Percentiles rank a stretch among this genome's conserved stretches.
phyloP scores from a whole-genome alignment of 371 early-diverging fungal genomes.

The Mortierella sp. region DNA sequence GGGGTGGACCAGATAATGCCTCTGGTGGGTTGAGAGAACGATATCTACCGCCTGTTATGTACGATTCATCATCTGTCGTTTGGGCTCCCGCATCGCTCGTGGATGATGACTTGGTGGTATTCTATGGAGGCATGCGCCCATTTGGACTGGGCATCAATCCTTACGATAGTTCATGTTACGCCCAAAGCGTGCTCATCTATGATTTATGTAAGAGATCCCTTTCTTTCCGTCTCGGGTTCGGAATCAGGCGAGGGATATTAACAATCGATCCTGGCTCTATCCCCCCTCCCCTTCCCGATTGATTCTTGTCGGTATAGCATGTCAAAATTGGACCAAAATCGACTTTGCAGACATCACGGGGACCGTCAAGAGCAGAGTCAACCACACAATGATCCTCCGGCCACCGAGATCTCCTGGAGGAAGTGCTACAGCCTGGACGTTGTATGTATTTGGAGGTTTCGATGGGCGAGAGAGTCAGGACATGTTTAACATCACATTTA shows the following conservation, averaged over 20 bases:
- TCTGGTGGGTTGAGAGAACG: neutral
- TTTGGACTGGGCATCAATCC: constrained; percentile 38
- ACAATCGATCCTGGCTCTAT: too few species aligned
- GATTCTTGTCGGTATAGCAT: constrained; percentile 35
- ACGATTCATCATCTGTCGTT: constrained; percentile 36
- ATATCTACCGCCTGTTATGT: constrained; percentile 35
- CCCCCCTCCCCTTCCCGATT: too few species aligned
- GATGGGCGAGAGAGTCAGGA: constrained; percentile 36
- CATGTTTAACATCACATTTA: constrained; percentile 31
- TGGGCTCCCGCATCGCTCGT: constrained; percentile 40
- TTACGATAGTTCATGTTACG: constrained; percentile 23
- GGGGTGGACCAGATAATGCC: neutral
- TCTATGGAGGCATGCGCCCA: constrained; percentile 48
- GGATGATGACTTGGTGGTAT: constrained; percentile 37
- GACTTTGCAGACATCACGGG: constrained; percentile 4
- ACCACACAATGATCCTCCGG: constrained; percentile 50
- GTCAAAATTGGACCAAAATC: constrained; percentile 41
- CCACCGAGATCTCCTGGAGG: constrained; percentile 46
- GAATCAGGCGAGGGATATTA: too few species aligned
- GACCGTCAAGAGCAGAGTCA: constrained; percentile 23
- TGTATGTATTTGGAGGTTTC: constrained; percentile 48
- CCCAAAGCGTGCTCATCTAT: constrained; percentile 16
- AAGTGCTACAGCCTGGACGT: constrained; percentile 36
- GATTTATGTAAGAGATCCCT: constrained; percentile 22
- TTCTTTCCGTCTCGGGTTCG: too few species aligned